These are phyloP conservation scores for Ophiostoma sp. DNA, from an alignment of 2,329 filamentous ascomycete genomes.

Conservation along the genomic window DNA sequence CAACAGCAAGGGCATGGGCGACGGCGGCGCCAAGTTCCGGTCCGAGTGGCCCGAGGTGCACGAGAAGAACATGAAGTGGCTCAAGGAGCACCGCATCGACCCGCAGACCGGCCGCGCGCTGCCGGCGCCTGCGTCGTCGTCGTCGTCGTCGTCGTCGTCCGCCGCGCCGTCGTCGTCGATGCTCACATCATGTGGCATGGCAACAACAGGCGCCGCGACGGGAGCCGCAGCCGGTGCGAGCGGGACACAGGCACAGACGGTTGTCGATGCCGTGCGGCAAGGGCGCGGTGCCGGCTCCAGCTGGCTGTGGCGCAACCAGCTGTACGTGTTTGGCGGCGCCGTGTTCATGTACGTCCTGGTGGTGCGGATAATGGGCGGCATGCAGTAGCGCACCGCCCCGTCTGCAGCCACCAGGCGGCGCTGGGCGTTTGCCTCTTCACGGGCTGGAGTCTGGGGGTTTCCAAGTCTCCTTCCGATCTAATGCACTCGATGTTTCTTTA, in stretches of 20 bases:
- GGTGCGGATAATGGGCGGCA: conserved; percentile 60
- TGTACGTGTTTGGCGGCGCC: conserved; percentile 61
- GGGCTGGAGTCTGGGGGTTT: neutral
- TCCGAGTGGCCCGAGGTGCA: conserved; percentile 87
- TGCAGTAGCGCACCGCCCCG: neutral
- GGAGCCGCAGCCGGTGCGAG: conserved; percentile 45
- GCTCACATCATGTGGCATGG: too few species aligned
- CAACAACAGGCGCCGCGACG: neutral
- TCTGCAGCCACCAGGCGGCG: too few species aligned
- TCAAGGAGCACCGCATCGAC: conserved; percentile 77
- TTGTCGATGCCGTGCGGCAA: conserved; percentile 73
- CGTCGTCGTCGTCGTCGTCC: neutral
- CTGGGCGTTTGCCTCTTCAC: too few species aligned
- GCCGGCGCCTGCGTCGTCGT: conserved; percentile 30
- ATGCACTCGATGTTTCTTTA: too few species aligned
- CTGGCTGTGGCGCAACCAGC: conserved; percentile 76
- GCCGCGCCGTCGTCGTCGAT: neutral
- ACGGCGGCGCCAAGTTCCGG: conserved; percentile 85
- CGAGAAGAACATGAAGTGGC: conserved; percentile 85
- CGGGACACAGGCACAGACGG: conserved; percentile 58
- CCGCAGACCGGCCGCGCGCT: conserved; percentile 54
- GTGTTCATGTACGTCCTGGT: conserved; percentile 81
- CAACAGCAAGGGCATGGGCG: conserved; percentile 46
- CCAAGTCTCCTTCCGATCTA: neutral
- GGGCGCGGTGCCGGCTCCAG: conserved; percentile 74